These are phyloP conservation scores for Xylogone sp. DNA, from an alignment of 2,329 filamentous ascomycete species.

Conservation along the genomic window DNA sequence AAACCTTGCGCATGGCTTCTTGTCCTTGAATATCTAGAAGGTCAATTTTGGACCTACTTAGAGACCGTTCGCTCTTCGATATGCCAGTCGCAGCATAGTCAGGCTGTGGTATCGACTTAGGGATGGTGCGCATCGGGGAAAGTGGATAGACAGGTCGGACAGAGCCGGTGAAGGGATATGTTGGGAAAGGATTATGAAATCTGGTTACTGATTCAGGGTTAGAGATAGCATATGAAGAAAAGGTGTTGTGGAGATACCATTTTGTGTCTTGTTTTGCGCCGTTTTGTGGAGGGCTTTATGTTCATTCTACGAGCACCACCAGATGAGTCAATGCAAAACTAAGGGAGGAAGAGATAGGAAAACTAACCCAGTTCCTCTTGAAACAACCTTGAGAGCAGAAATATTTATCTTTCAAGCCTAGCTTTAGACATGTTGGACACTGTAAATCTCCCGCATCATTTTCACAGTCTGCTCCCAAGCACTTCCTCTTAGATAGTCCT, in stretches of 20 bases:
- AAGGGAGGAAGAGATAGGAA: not conserved
- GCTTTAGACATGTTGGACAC: constrained; percentile 92
- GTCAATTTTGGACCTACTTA: constrained; percentile 75
- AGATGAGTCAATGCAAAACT: constrained; percentile 5
- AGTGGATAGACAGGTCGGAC: constrained; percentile 86
- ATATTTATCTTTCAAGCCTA: constrained; percentile 82
- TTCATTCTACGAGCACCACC: constrained; percentile 53
- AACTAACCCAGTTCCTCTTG: constrained; percentile 91
- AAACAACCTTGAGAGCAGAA: constrained; percentile 99
- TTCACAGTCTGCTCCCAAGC: constrained; percentile 75
- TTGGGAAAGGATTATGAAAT: constrained; percentile 87
- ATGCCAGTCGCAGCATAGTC: constrained; percentile 88
- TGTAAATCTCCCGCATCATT: constrained; percentile 85
- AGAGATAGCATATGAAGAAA: no score
- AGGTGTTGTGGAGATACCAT: no score
- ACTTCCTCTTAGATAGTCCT: constrained; percentile 62
- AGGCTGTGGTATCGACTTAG: constrained; percentile 75
- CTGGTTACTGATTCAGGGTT: constrained; percentile 88
- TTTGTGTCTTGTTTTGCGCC: constrained; percentile 68
- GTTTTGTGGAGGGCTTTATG: constrained; percentile 86
- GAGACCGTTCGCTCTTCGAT: constrained; percentile 54
- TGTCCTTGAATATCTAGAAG: constrained; percentile 76
- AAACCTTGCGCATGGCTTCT: constrained; percentile 87
- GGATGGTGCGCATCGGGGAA: constrained; percentile 67
- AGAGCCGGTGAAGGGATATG: constrained; percentile 75